A percentile compares a stretch with the other conserved stretches of the same genome.
Conservation (phyloP, 1,139 yeast genomes). For the Pichia sp. region DNA sequence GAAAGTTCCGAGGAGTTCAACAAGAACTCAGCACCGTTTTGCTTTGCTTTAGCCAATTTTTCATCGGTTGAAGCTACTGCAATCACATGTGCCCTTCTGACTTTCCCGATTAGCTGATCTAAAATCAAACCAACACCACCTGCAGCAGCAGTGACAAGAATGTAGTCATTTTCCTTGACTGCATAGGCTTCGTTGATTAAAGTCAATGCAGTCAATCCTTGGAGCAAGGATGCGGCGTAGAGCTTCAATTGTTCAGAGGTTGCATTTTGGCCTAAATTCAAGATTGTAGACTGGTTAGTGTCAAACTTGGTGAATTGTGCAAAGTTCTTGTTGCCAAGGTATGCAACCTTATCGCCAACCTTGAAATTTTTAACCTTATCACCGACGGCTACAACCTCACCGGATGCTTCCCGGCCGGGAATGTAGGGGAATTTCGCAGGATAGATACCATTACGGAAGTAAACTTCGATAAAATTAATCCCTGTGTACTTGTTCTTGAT, state of each 20-base stretch:
- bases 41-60: constrained; percentile 55
- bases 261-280: constrained; percentile 47
- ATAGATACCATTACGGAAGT: constrained; percentile 75
- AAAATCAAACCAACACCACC: constrained; percentile 84
- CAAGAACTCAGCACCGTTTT: constrained; percentile 69
- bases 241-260: constrained; percentile 45
- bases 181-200: constrained; percentile 61
- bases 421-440: constrained; percentile 55
- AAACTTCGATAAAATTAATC: constrained; percentile 75
- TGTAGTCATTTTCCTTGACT: constrained; percentile 63
- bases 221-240: constrained; percentile 60
- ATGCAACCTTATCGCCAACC: constrained; percentile 74
- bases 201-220: constrained; percentile 76
- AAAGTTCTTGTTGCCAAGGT: constrained; percentile 48
- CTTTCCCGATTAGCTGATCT: constrained; percentile 52
- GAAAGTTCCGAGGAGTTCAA: constrained; percentile 48
- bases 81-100: constrained; percentile 74
- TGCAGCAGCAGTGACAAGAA: constrained; percentile 87
- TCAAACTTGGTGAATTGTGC: constrained; percentile 64
- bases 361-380: constrained; percentile 47
- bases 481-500: constrained; percentile 74
- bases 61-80: constrained; percentile 78
- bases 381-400: constrained; percentile 69
- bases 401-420: constrained; percentile 84
- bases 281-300: constrained; percentile 33